Evolutionary conservation across 139 green algal genomes (phyloP), one percentile per base, ranked within the genome.

Genomic region (Volvox reticuliferus): DNA sequence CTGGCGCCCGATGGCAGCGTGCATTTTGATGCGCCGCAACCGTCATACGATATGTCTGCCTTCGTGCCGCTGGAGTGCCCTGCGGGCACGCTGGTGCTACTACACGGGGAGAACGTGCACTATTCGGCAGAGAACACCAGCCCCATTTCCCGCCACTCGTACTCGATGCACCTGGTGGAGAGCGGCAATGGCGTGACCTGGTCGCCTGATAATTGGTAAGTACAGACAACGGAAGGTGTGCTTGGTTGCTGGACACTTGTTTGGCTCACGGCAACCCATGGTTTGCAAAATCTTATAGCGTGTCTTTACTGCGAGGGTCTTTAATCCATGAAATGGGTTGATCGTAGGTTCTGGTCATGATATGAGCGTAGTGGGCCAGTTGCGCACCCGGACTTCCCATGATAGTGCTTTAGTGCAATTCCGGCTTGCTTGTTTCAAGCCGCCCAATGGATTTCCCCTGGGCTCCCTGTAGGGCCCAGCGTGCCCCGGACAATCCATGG

Each of bases 151-250:
- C 94, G 97, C 12, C 96, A 98, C 91, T 97, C 96, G 30, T 99
- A 97, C 94, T 95, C 93, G 24, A 91, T 99, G 88, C 97, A 99
- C 83, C 71, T 98, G 17, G 95, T 99, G 6, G 97, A 99, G 79
- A 91, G 94, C 19, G 93, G 83, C 0, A 32, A 69, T 1, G 95
- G 88, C 28, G 61, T 79, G n/a, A 37, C 21, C 0, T 99, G 96
- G 95, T 37, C 91, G 20, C 24, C 87, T 1, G 93, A 96, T 63
- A 99, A 99, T 93, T 99, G 97, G 97, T 95, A n/a, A 30, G 82
- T 77, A 28, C 65, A 55, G 44, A 55, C 44, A 9, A 55, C 44
- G 44, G 44, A 55, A 55, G 44, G 9, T 55, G n/a, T n/a, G n/a
- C n/a, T n/a, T n/a, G n/a, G n/a, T n/a, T n/a, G n/a, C n/a, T 55